phyloP scores from a whole-genome alignment of 805 yeast genomes.

The Brettanomyces nanus region DNA sequence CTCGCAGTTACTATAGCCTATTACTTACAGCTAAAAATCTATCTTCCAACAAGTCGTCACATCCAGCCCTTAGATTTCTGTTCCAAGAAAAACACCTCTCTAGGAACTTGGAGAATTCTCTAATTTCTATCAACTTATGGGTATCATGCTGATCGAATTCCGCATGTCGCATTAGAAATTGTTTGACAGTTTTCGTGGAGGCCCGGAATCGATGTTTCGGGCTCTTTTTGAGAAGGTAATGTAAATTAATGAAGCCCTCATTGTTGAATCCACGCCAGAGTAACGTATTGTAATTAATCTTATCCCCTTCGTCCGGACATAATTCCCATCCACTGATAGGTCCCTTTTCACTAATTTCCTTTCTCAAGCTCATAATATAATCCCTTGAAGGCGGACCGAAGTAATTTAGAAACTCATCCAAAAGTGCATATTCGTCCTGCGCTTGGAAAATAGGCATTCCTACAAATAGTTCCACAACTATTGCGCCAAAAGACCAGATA shows the following conservation, averaged over 20 bases:
- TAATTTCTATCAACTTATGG: neutral
- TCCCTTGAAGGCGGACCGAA: slow-evolving; percentile 40
- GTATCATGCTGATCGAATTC: slow-evolving; percentile 6
- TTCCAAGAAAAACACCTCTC: slow-evolving; percentile 28
- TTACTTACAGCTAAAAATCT: neutral
- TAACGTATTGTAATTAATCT: slow-evolving; percentile 21
- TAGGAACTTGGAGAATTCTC: slow-evolving; percentile 21
- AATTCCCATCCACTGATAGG: slow-evolving; percentile 18
- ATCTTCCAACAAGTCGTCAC: neutral
- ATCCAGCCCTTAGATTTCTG: slow-evolving; percentile 22
- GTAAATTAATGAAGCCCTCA: slow-evolving; percentile 20
- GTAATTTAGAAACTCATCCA: slow-evolving; percentile 33
- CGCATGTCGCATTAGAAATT: slow-evolving; percentile 8
- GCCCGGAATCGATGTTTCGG: slow-evolving; percentile 14
- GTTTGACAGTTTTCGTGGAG: slow-evolving; percentile 13
- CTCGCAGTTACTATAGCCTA: too few relatives aligned
- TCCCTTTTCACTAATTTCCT: slow-evolving; percentile 29
- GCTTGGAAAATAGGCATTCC: slow-evolving; percentile 45
- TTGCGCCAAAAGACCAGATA: slow-evolving; percentile 94
- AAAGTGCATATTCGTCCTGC: slow-evolving; percentile 39
- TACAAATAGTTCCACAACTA: slow-evolving; percentile 75
- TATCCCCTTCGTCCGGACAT: neutral
- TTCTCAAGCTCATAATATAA: slow-evolving; percentile 32
- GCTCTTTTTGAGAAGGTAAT: slow-evolving; percentile 12
- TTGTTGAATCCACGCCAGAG: slow-evolving; percentile 29